Conservation (phyloP, 192 early-diverging fungal species). For the Geranomyces michiganensis region DNA sequence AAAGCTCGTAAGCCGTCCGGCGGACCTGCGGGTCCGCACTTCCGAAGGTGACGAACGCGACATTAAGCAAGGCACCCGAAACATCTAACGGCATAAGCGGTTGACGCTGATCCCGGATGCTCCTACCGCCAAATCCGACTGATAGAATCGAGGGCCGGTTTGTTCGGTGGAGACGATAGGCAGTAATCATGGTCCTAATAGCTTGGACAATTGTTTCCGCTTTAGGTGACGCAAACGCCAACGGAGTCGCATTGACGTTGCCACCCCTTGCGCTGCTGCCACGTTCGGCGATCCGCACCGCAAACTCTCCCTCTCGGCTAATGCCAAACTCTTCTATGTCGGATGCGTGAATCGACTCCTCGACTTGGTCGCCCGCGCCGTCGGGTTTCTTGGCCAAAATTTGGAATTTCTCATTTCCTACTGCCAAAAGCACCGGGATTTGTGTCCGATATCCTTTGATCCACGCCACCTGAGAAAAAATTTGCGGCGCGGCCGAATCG, state of each 20-base stretch:
- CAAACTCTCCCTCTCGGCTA: constrained; percentile 26
- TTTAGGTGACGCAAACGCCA: constrained; percentile 21
- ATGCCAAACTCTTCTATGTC: constrained; percentile 76
- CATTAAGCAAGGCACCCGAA: constrained; percentile 88
- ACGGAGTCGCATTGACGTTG: not conserved
- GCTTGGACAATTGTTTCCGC: constrained; percentile 26
- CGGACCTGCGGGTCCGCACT: constrained; percentile 80
- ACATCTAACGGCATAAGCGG: constrained; percentile 84
- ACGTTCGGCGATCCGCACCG: constrained; percentile 37
- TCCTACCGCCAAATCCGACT: not conserved
- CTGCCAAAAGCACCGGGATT: constrained; percentile 78
- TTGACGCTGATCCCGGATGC: not conserved
- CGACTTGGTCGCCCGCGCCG: constrained; percentile 63
- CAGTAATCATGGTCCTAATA: constrained; percentile 14
- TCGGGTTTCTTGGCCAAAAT: constrained; percentile 43
- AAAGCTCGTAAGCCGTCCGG: constrained; percentile 85
- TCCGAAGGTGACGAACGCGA: constrained; percentile 87
- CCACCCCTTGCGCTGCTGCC: not conserved
- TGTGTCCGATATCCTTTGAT: constrained; percentile 67
- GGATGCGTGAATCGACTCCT: constrained; percentile 85
- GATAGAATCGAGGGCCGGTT: not conserved
- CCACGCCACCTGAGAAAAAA: constrained; percentile 68
- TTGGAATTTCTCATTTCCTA: constrained; percentile 82
- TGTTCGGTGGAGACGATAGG: not conserved
- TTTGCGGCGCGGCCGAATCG: not conserved